Evolutionary conservation across 2,329 filamentous ascomycete genomes (phyloP), one percentile per base, ranked within the genome.

Genomic region (Helotiales sp.): DNA sequence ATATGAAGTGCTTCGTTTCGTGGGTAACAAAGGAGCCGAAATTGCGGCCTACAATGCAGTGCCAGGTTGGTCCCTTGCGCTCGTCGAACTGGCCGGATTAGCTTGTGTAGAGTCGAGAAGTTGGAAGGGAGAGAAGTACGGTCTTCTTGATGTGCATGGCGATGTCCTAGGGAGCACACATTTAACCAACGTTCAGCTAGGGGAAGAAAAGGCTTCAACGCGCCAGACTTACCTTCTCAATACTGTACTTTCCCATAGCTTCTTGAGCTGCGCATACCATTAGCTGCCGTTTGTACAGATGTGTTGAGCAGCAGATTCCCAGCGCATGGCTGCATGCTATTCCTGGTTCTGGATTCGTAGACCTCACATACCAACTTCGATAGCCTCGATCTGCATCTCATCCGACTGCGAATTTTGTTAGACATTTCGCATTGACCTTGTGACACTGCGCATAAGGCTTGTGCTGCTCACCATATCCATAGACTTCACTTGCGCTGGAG

Each of bases 1-100:
- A 99, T 75, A 99, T 97, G 81, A 99, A 99, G 77, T 99, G 95
- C 80, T 98, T 98, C 27, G 95, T 98, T 77, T 98, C 95, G 72
- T 99, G 95, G 38, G 95, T 99, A 52, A 99, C 95, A 69, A 98
- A 99, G 78, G 93, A 98, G 68, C 95, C 95, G 78, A 99, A 99
- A 82, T 99, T 98, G 67, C 95, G 85, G 63, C 95, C 95, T 31
- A 99, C 95, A 67, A 99, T 97, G 78, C 95, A 99, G 78, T 99
- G 95, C 95, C 93, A 99, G 74, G 95, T 99, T 63, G 93, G 93
- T 33, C 95, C 95, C 80, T 97, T 97, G 73, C 93, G 89, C 71
- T 91, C 90, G 75, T 99, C 95, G 71, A 99, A 98, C 93, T 98
- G 70, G 38, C 55, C 10, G 31, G 33, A 54, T 63, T 56, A 63